A percentile compares a stretch with the other conserved stretches of the same genome.
Conservation (phyloP, 345 rosid species). For the Sonneratia alba region DNA sequence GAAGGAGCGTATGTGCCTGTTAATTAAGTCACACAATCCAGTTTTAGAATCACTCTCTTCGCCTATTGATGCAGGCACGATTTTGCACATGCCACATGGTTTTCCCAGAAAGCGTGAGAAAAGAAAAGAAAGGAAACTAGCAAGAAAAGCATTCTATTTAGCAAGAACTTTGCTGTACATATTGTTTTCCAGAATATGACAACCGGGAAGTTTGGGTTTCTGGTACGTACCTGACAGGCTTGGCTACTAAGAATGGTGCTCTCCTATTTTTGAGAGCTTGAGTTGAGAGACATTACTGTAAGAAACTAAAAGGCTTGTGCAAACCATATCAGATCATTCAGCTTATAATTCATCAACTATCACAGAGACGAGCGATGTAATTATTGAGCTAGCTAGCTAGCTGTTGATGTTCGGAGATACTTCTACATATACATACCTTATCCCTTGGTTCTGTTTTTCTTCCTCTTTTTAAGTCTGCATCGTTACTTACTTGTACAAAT, state of each 20-base stretch:
- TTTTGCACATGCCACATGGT: not conserved
- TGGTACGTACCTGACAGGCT: too few relatives aligned
- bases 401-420: constrained; percentile 6
- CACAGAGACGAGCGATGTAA: not conserved
- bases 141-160: too few relatives aligned
- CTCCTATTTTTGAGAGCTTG: too few relatives aligned
- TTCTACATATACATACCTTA: constrained; percentile 3
- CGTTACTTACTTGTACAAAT: not conserved
- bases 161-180: too few relatives aligned
- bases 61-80: not conserved
- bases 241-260: too few relatives aligned
- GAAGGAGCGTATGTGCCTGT: not conserved
- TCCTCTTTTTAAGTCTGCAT: not conserved
- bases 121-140: not conserved
- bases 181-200: too few relatives aligned
- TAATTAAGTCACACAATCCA: not conserved
- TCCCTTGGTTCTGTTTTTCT: constrained; percentile 1
- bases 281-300: too few relatives aligned
- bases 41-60: not conserved
- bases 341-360: too few relatives aligned
- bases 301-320: too few relatives aligned
- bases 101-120: not conserved
- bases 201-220: too few relatives aligned
- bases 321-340: too few relatives aligned
- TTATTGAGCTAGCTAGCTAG: not conserved